These are phyloP conservation scores for Metschnikowia cubensis DNA, from an alignment of 805 yeast species.

Conservation along the genomic window DNA sequence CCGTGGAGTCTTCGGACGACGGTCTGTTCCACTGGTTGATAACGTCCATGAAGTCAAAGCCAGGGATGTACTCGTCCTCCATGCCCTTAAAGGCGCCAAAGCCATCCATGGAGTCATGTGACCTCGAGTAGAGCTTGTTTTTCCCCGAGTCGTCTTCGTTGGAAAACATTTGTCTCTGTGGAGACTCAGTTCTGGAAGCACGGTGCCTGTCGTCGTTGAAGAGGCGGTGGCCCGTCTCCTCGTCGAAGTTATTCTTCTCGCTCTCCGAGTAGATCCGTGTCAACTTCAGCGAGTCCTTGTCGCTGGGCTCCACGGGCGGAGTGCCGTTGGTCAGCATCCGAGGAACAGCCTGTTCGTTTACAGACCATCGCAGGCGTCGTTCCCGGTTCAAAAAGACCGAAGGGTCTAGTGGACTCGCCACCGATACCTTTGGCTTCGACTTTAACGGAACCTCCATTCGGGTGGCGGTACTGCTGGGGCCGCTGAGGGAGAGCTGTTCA, in stretches of 20 bases:
- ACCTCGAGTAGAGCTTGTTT: constrained; percentile 28
- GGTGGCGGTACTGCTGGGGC: neutral
- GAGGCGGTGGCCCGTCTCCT: constrained; percentile 49
- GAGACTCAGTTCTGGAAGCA: constrained; percentile 29
- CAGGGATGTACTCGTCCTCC: constrained; percentile 77
- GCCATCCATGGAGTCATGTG: constrained; percentile 25
- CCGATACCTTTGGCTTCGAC: constrained; percentile 37
- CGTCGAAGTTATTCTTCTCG: constrained; percentile 58
- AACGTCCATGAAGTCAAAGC: constrained; percentile 52
- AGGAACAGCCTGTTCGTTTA: neutral
- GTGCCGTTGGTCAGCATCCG: neutral
- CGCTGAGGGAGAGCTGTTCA: neutral
- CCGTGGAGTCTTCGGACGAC: constrained; percentile 11
- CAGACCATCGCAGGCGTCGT: constrained; percentile 7
- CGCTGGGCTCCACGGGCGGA: neutral
- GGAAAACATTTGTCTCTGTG: constrained; percentile 3
- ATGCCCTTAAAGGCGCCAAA: constrained; percentile 38
- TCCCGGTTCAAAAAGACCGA: constrained; percentile 5
- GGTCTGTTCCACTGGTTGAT: constrained; percentile 54
- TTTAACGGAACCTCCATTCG: constrained; percentile 39
- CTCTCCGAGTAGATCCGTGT: constrained; percentile 62
- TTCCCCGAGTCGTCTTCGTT: neutral
- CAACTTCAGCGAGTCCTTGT: constrained; percentile 26
- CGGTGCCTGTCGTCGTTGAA: constrained; percentile 52
- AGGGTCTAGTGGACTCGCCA: constrained; percentile 11